phyloP scores from a whole-genome alignment of 345 rosid genomes.

The Turritis glabra region DNA sequence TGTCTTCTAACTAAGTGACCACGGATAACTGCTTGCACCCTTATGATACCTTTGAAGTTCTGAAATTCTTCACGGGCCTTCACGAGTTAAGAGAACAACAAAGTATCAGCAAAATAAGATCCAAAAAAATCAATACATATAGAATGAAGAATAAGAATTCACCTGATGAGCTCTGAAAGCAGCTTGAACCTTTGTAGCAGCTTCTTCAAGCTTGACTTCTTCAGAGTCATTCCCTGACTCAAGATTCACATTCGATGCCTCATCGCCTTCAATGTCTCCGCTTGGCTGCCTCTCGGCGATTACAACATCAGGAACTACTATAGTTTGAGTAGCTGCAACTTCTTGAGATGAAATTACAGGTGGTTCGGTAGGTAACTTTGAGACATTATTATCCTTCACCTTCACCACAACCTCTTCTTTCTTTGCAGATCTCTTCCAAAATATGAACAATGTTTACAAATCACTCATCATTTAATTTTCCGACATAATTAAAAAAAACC shows the following conservation, averaged over 20 bases:
- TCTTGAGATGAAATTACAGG: slow-evolving; percentile 35
- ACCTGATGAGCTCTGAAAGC: slow-evolving; percentile 79
- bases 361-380: slow-evolving; percentile 39
- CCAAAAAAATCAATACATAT: neutral
- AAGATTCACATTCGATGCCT: neutral
- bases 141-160: slow-evolving; percentile 21
- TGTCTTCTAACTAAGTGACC: slow-evolving; percentile 87
- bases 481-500: neutral
- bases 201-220: slow-evolving; percentile 51
- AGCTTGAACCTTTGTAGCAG: slow-evolving; percentile 69
- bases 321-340: slow-evolving; percentile 36
- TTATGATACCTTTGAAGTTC: slow-evolving; percentile 58
- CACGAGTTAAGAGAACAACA: neutral
- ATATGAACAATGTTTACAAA: slow-evolving; percentile 17
- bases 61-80: slow-evolving; percentile 67
- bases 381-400: slow-evolving; percentile 44
- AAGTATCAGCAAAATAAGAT: neutral
- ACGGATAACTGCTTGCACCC: slow-evolving; percentile 73
- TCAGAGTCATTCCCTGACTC: slow-evolving; percentile 47
- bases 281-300: slow-evolving; percentile 34
- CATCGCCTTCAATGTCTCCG: slow-evolving; percentile 29
- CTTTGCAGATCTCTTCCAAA: slow-evolving; percentile 50
- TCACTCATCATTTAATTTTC: neutral
- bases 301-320: slow-evolving; percentile 33
- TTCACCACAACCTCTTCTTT: slow-evolving; percentile 51